Base-by-base conservation (phyloP, 2,329 filamentous ascomycete species). In the Cryoendolithus antarcticus region DNA sequence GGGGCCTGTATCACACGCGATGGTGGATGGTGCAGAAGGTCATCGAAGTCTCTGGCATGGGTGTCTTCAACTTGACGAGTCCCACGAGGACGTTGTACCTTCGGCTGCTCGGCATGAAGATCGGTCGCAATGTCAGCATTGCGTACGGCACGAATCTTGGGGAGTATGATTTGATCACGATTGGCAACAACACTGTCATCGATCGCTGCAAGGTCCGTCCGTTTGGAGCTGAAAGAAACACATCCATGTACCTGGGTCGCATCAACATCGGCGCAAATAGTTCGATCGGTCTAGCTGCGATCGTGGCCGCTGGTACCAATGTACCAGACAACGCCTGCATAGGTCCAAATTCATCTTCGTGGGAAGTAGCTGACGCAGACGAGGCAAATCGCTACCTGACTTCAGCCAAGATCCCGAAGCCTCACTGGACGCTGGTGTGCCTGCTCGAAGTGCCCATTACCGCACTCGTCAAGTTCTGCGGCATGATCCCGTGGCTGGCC, bases 1-100 rank as follows among this genome's bases (percentile, higher is more conserved):
- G 72, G 72, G 71, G 70, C 1, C 44, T 51, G 1, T 75, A 75
- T 48, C 72, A 75, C 50, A 74, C 69, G 0, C 62, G 70, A 6
- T 76, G 72, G 72, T 76, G 72, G 72, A 47, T 75, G 39, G 65
- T 67, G 1, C 66, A 75, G 49, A 75, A 75, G 56, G 64, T 66
- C 12, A 58, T 70, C 3, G 60, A 62, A 29, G 56, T 74, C 9
- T 63, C 62, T 40, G 72, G 71, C 10, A 50, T 56, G 48, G 70
- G 71, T 1, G 41, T 66, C 27, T 73, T 71, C 44, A 52, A 50
- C 13, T 43, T 56, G 36, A 61, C 57, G 33, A 62, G 69, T 34
- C 56, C 45, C 28, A 63, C 62, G 0, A 54, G 59, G 4, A 50
- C 62, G 6, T 43, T 67, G 1, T 75, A 74, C 54, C 69, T 63